These are phyloP conservation scores for Monosporascus sp. DNA, from an alignment of 2,329 filamentous ascomycete species.

Conservation along the genomic window DNA sequence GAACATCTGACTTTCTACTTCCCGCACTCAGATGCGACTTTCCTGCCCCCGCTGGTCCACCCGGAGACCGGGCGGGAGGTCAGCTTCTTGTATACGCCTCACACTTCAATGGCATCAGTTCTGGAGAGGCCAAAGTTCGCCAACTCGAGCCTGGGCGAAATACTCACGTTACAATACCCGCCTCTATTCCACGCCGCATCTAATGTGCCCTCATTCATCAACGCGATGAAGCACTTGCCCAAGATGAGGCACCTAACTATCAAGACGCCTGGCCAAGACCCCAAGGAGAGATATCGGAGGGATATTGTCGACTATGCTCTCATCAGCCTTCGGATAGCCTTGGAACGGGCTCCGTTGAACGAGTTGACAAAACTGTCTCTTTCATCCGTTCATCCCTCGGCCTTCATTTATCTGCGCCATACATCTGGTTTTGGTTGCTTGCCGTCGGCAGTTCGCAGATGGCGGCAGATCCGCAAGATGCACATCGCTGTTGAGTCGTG, in stretches of 20 bases:
- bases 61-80: constrained; percentile 71
- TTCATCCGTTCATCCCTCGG: constrained; percentile 66
- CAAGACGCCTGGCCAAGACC: constrained; percentile 67
- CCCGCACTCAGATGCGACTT: constrained; percentile 71
- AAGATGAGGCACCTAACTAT: constrained; percentile 71
- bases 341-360: constrained; percentile 66
- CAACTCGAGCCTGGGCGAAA: constrained; percentile 70
- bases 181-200: constrained; percentile 85
- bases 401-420: constrained; percentile 72
- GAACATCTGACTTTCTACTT: constrained; percentile 73
- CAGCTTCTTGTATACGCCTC: constrained; percentile 75
- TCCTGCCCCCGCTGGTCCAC: constrained; percentile 78
- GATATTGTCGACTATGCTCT: constrained; percentile 83
- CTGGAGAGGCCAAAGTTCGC: constrained; percentile 71
- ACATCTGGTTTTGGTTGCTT: constrained; percentile 68
- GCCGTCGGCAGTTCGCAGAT: constrained; percentile 65
- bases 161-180: constrained; percentile 81
- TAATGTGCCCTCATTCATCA: constrained; percentile 78
- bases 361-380: constrained; percentile 67
- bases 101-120: constrained; percentile 57
- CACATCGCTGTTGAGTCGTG: constrained; percentile 67
- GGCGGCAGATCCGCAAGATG: constrained; percentile 72
- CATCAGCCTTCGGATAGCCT: constrained; percentile 76
- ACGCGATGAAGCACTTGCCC: constrained; percentile 62
- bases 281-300: constrained; percentile 65